phyloP scores from a whole-genome alignment of 1,284 basidiomycete genomes.

The Apiotrichum porosum region DNA sequence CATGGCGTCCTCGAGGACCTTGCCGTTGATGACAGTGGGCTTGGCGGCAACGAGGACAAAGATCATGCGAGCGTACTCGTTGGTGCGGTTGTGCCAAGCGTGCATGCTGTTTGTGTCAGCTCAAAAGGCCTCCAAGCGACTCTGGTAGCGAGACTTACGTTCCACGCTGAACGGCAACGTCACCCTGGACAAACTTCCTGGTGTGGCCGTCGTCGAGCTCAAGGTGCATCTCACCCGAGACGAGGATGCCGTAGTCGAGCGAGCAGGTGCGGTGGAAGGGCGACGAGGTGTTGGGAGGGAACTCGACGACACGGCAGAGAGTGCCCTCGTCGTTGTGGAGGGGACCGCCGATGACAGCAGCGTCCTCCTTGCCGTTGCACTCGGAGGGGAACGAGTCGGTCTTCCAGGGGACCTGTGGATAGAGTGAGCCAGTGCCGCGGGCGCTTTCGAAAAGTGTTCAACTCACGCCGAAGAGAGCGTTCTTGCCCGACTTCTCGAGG shows the following conservation, averaged over 20 bases:
- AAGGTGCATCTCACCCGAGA: conserved; percentile 10
- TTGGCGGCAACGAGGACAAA: conserved; percentile 12
- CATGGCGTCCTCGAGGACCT: no score
- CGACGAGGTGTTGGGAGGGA: conserved; percentile 10
- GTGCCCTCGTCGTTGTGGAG: conserved; percentile 8
- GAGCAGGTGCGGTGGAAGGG: conserved; percentile 12
- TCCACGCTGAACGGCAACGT: conserved; percentile 13
- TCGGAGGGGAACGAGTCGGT: neutral
- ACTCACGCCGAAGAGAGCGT: neutral
- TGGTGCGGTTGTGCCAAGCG: conserved; percentile 8
- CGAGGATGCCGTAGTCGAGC: conserved; percentile 11
- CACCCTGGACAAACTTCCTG: conserved; percentile 2
- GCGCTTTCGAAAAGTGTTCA: no score
- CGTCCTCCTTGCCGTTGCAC: neutral
- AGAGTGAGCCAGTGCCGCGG: neutral
- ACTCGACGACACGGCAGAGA: conserved; percentile 14
- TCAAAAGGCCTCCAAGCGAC: no score
- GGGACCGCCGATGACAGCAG: conserved; percentile 1
- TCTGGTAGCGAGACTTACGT: neutral
- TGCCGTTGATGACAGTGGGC: conserved; percentile 2
- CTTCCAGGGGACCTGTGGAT: neutral
- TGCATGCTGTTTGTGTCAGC: no score
- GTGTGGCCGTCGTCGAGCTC: conserved; percentile 12
- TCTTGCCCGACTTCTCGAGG: neutral
- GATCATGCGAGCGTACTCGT: conserved; percentile 12